Base-by-base conservation (phyloP, 345 rosid species). In the Hibiscus syriacus region DNA sequence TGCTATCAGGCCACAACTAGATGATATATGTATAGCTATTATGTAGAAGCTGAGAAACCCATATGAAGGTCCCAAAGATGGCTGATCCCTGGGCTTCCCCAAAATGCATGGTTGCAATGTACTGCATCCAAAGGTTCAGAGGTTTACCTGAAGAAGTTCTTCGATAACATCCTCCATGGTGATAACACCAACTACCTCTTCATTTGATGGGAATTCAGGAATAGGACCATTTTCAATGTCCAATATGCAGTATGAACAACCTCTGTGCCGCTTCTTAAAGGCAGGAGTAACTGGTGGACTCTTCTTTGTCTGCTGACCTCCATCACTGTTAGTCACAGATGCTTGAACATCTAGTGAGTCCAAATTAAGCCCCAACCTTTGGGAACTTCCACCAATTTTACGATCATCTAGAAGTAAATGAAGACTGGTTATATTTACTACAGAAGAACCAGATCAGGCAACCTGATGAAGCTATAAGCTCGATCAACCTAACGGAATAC, bases 81-180 rank as follows among this genome's bases (percentile, higher is more conserved):
- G n/a, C n/a, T n/a, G n/a, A n/a, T n/a, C n/a, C n/a, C n/a, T n/a
- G n/a, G n/a, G n/a, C n/a, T n/a, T n/a, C n/a, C n/a, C n/a, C n/a
- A n/a, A n/a, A n/a, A n/a, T n/a, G n/a, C n/a, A n/a, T n/a, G n/a
- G n/a, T n/a, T n/a, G n/a, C n/a, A n/a, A n/a, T n/a, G n/a, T n/a
- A n/a, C n/a, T n/a, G n/a, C n/a, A n/a, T n/a, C n/a, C n/a, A n/a
- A n/a, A n/a, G n/a, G n/a, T n/a, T 56, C 49, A 64, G 22, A n/a
- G n/a, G 4, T 67, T 73, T 82, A 90, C 97, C 97, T 88, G 92
- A 76, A 92, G 96, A 81, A 93, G 97, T 79, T 93, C 98, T 83
- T 93, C 94, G 50, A 93, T 93, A 63, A 93, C 97, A 64, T 93
- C 98, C 72, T 93, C 98, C 98, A 90, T 86, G 61, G 92, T 81